These are phyloP conservation scores for Ceratocystis cubensis DNA, from an alignment of 2,329 filamentous ascomycete genomes.

Conservation along the genomic window DNA sequence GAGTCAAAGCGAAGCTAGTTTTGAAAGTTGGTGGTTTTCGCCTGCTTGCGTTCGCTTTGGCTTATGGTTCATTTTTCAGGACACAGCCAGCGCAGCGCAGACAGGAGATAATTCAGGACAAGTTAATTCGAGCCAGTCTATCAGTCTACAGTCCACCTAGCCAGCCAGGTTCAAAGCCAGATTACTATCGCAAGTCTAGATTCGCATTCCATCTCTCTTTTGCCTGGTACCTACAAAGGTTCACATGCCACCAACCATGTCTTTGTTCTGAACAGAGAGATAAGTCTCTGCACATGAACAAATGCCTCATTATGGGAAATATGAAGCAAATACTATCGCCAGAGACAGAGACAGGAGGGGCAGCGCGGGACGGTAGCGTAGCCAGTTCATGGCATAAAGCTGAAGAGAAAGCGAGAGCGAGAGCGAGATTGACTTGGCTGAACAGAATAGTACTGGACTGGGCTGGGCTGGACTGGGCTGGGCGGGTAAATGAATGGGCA, in stretches of 20 bases:
- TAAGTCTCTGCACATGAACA: neutral
- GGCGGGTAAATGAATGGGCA: neutral
- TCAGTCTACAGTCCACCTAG: neutral
- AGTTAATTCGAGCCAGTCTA: neutral
- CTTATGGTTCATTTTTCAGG: neutral
- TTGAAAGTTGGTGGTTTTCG: neutral
- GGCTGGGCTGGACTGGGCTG: neutral
- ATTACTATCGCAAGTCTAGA: no score
- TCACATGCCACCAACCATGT: neutral
- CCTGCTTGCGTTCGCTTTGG: neutral
- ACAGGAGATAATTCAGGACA: neutral
- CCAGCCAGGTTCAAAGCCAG: neutral
- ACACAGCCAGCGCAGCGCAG: neutral
- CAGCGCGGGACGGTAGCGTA: neutral
- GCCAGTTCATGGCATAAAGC: neutral
- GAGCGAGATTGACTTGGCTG: neutral
- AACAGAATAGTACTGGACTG: neutral
- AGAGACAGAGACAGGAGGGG: neutral
- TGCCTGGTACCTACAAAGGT: neutral
- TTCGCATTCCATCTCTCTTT: neutral
- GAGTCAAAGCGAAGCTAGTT: neutral
- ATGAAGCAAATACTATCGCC: no score
- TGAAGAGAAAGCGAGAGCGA: neutral
- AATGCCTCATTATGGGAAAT: no score
- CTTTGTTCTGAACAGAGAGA: conserved; percentile 1